phyloP scores from a whole-genome alignment of 306 rosid species.

The Casuarina glauca region DNA sequence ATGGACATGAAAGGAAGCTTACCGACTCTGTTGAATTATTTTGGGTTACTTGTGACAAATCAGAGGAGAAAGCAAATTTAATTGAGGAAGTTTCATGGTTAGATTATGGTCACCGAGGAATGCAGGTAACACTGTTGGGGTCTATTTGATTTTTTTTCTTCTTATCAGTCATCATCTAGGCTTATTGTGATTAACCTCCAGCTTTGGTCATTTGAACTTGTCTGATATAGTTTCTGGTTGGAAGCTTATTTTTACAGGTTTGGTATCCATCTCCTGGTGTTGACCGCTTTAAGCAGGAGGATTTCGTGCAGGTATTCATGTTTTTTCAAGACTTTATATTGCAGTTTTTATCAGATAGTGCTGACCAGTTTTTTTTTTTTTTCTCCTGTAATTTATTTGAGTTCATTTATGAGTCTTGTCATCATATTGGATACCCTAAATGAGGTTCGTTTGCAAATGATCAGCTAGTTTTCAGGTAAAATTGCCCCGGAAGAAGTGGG shows the following conservation, averaged over 20 bases:
- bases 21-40: constrained; percentile 93
- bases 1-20: constrained; percentile 90
- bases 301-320: constrained; percentile 85
- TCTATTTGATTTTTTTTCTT: constrained; percentile 12
- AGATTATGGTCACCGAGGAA: constrained; percentile 96
- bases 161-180: constrained; percentile 24
- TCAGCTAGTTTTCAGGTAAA: background rate
- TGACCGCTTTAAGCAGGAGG: constrained; percentile 93
- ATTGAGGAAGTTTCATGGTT: constrained; percentile 99
- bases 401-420: background rate
- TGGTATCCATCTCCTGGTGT: constrained; percentile 97
- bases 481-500: background rate
- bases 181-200: constrained; percentile 16
- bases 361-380: constrained; percentile 5
- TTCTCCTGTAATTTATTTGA: constrained; percentile 18
- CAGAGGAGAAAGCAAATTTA: constrained; percentile 86
- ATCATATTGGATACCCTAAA: background rate
- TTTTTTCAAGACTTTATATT: constrained; percentile 23
- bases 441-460: background rate
- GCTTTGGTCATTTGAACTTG: constrained; percentile 31
- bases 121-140: constrained; percentile 76
- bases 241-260: constrained; percentile 81
- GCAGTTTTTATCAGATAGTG: constrained; percentile 13
- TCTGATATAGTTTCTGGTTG: constrained; percentile 58
- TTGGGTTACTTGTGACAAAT: constrained; percentile 99